These are phyloP conservation scores for Alisma plantagoaquatica DNA, from an alignment of 106 monocot species.

Conservation along the genomic window DNA sequence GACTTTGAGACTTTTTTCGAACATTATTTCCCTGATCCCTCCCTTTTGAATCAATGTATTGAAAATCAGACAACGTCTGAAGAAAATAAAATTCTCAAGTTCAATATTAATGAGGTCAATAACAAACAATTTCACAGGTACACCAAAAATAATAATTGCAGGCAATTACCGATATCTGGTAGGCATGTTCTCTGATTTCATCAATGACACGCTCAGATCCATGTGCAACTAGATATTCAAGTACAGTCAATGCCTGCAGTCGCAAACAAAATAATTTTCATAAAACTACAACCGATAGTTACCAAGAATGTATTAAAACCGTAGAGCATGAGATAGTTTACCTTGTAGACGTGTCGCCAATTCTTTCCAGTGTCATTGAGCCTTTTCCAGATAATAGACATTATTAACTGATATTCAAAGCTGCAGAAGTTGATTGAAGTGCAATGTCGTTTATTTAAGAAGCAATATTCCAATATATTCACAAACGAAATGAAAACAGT, in stretches of 20 bases:
- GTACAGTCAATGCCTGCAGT: slow-evolving; percentile 67
- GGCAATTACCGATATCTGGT: slow-evolving; percentile 81
- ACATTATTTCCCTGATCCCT: slow-evolving; percentile 89
- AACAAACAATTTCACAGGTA: no score
- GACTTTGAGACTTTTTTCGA: slow-evolving; percentile 76
- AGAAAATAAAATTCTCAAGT: no score
- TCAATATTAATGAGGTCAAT: no score
- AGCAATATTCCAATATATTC: no score
- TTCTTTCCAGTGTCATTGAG: slow-evolving; percentile 13
- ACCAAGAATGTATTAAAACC: no score
- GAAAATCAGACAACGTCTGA: slow-evolving; percentile 82
- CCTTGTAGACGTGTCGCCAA: slow-evolving; percentile 21
- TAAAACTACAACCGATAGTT: no score
- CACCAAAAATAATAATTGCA: no score
- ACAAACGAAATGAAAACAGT: no score
- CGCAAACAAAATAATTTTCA: no score
- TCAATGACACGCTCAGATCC: slow-evolving; percentile 91
- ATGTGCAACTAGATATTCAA: slow-evolving; percentile 84
- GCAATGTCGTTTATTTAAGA: no score
- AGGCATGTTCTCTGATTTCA: slow-evolving; percentile 83
- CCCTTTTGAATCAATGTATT: slow-evolving; percentile 89
- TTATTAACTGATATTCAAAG: slow-evolving; percentile 15
- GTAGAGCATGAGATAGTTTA: not conserved
- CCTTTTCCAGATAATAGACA: slow-evolving; percentile 15
- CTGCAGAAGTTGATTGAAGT: no score